Evolutionary conservation across 225 moss, liverwort and hornwort genomes (phyloP), one percentile per base, ranked within the genome.

Genomic region (Polytrichum formosum): DNA sequence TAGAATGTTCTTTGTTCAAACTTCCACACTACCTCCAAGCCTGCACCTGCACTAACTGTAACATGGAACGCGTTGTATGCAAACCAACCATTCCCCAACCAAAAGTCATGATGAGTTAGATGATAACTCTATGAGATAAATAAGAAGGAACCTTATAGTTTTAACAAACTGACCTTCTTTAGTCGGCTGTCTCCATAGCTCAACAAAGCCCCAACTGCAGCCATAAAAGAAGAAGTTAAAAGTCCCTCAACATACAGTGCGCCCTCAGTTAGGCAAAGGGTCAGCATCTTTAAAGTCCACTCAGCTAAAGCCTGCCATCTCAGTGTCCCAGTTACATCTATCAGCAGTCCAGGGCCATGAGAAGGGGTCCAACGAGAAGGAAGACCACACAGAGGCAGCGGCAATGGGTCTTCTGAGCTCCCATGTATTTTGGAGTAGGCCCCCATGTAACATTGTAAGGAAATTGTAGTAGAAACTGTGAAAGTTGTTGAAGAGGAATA

Each of bases 231-330:
- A 33, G 85, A 76, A 33, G 94, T 90, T 63, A 98, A 68, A 29
- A 98, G 87, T 66, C 94, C 98, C 67, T 94, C 94, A 55, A 94
- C 77, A 60, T 85, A 85, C 25, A 94, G 74, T 30, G 94, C 88
- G 72, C 85, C 91, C 78, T 94, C 94, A 63, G 81, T 68, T 56
- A 98, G 76, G 77, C 88, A 92, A 65, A 85, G 88, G n/a, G 85
- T 85, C 66, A 98, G 70, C 66, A 94, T 78, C 75, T 88, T 92
- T 62, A 98, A 59, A 61, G 91, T 92, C 94, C 94, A 94, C 63
- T 79, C 86, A 23, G 94, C 87, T 65, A 98, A 73, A 53, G 83
- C 73, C 68, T 92, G 94, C 98, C 94, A 98, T 33, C 90, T 84
- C 74, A 46, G 26, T 22, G 78, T 73, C 71, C 90, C 98, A 27